Base-by-base conservation (phyloP, 352 stramenopile species). In the Globisporangium heterothallicum region DNA sequence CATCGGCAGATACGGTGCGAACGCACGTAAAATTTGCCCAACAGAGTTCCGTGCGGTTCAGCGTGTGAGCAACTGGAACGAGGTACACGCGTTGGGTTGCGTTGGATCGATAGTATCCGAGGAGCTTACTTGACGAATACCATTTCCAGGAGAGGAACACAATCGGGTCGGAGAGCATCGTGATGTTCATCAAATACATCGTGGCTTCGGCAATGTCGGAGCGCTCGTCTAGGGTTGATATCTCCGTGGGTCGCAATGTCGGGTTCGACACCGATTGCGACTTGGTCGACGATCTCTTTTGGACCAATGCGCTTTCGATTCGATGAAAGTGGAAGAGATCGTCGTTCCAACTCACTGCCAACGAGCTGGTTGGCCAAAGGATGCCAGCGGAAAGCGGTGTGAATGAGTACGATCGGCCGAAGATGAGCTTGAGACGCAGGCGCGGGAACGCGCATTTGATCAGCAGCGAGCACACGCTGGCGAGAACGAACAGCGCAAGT, bases 221-320 rank as follows among this genome's bases (percentile, higher is more conserved):
- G 55, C 19, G 50, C 70, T 49, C 21, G 41, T 22, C 85, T 84
- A 57, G 22, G 54, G 29, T 34, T 12, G 29, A 12, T 10, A 10
- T 34, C 6, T 12, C 10, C 29, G 10, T 34, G 29, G 29, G 6
- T n/a, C n/a, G n/a, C n/a, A n/a, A n/a, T n/a, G n/a, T n/a, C n/a
- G n/a, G n/a, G n/a, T n/a, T n/a, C n/a, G n/a, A n/a, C n/a, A n/a
- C n/a, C n/a, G n/a, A n/a, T n/a, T n/a, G n/a, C n/a, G n/a, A n/a
- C n/a, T n/a, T n/a, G n/a, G n/a, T n/a, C n/a, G n/a, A n/a, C n/a
- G n/a, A 47, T 14, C 42, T 25, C 22, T 13, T 47, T 5, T 18
- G 16, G 25, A 14, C 22, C 34, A 41, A 53, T 19, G 42, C 61
- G 26, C 62, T 13, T 10, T 48, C 42, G 3, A 16, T 4, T 24